phyloP scores from a whole-genome alignment of 805 yeast genomes.

The Sugiyamaella boreocaroliniensis region DNA sequence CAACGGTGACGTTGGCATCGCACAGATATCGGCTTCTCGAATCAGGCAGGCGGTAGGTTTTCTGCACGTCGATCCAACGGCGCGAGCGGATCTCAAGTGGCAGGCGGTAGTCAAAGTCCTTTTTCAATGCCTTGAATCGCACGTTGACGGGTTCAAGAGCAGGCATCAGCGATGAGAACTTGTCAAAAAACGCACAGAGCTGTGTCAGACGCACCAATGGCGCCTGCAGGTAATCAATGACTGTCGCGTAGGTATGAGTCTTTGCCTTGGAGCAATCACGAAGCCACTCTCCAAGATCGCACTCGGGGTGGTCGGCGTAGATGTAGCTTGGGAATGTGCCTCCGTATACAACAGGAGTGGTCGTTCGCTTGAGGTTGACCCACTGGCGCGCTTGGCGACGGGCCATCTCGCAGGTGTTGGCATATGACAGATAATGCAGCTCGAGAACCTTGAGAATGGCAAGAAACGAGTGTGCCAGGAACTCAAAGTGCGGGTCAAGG shows the following conservation, averaged over 20 bases:
- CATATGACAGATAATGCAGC: constrained; percentile 17
- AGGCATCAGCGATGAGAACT: constrained; percentile 5
- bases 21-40: constrained; percentile 13
- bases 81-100: constrained; percentile 14
- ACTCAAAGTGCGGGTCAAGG: constrained; percentile 8
- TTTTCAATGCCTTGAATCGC: constrained; percentile 6
- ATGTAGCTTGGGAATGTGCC: constrained; percentile 5
- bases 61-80: constrained; percentile 14
- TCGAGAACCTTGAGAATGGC: not conserved
- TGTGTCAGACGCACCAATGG: constrained; percentile 19
- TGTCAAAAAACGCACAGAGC: constrained; percentile 13
- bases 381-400: constrained; percentile 9
- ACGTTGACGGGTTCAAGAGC: constrained; percentile 8
- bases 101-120: constrained; percentile 13
- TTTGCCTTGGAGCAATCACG: constrained; percentile 6
- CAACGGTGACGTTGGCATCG: constrained; percentile 14
- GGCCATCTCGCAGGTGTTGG: constrained; percentile 13
- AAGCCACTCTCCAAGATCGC: constrained; percentile 21
- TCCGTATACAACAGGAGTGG: constrained; percentile 4
- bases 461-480: constrained; percentile 3
- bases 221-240: constrained; percentile 17
- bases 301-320: constrained; percentile 11
- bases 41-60: constrained; percentile 10
- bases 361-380: constrained; percentile 8
- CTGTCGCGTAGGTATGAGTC: constrained; percentile 14